A percentile compares a stretch with the other conserved stretches of the same genome.
phyloP scores from a whole-genome alignment of 202 grass and related monocot species.

The Setaria italica region DNA sequence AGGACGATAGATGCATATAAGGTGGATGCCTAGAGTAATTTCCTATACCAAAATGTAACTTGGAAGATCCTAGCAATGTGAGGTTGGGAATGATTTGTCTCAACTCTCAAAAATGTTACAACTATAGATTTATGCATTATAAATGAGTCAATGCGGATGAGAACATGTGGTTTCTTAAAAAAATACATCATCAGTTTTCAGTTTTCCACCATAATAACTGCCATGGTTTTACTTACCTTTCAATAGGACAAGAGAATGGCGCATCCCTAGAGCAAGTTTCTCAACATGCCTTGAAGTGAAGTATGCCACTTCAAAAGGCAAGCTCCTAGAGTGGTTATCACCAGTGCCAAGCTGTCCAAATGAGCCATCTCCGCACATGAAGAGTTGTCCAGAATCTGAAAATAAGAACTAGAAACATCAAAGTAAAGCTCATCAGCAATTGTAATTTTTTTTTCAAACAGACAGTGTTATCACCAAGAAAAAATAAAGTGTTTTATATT shows the following conservation, averaged over 20 bases:
- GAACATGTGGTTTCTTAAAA: slow-evolving; percentile 27
- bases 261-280: slow-evolving; percentile 89
- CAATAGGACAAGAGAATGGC: slow-evolving; percentile 86
- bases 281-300: slow-evolving; percentile 69
- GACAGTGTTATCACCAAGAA: slow-evolving; percentile 22
- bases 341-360: slow-evolving; percentile 96
- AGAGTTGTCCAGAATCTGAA: slow-evolving; percentile 81
- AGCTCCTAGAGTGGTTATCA: slow-evolving; percentile 68
- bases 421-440: slow-evolving; percentile 51
- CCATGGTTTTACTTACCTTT: slow-evolving; percentile 56
- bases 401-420: slow-evolving; percentile 59
- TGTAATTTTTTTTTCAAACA: slow-evolving; percentile 18
- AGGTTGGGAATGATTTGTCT: neutral
- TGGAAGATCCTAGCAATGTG: neutral
- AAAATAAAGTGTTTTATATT: neutral
- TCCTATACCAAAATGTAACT: neutral
- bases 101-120: slow-evolving; percentile 16
- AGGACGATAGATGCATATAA: neutral
- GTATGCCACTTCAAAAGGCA: slow-evolving; percentile 67
- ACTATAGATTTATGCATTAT: neutral
- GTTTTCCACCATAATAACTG: neutral
- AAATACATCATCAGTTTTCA: neutral
- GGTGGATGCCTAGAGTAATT: neutral
- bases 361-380: slow-evolving; percentile 88
- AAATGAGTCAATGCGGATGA: neutral